Base-by-base conservation (phyloP, 1,139 yeast genomes). In the Lipomyces yarrowii region DNA sequence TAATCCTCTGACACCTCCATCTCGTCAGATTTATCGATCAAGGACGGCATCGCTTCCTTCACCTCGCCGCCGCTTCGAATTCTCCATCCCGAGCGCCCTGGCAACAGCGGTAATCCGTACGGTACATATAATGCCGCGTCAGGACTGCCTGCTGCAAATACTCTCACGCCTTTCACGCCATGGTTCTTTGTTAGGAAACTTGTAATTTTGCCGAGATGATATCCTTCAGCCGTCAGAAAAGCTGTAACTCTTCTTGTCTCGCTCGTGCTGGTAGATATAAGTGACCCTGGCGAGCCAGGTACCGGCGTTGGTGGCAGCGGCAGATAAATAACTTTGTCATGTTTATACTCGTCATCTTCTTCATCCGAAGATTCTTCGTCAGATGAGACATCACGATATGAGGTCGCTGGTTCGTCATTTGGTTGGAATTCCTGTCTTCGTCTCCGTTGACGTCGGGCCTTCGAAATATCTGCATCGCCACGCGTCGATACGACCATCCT, bases 71-170 rank as follows among this genome's bases (percentile, higher is more conserved):
- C 91, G 4, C 97, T 90, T 74, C 87, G 88, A 8, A 93, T 89
- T 64, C 98, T 80, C 71, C 85, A 89, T 0, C 96, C 97, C 70
- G 90, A 93, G 23, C 76, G 75, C 1, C 98, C 98, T 0, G 97
- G 96, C 2, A 92, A 79, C 46, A 94, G 79, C 0, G 99, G 99
- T 59, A 94, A 80, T 32, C 92, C 84, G 73, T 94, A 94, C 0
- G 97, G 97, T 1, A 91, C 94, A 75, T 92, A 94, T 42, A 94
- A 79, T 6, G 93, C 96, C 73, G 93, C 98, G 76, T 93, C 98
- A 13, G 64, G 60, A 32, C 64, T 61, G 7, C 57, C 58, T 11
- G 60, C 64, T 5, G 62, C 69, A 39, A 55, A 54, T 4, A 60
- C 56, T 7, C 57, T 18, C 6, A 60, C 57, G n/a, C 61, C 64